Evolutionary conservation across 106 monocot genomes (phyloP), one percentile per base, ranked within the genome.

Genomic region (Vanilla planifolia): DNA sequence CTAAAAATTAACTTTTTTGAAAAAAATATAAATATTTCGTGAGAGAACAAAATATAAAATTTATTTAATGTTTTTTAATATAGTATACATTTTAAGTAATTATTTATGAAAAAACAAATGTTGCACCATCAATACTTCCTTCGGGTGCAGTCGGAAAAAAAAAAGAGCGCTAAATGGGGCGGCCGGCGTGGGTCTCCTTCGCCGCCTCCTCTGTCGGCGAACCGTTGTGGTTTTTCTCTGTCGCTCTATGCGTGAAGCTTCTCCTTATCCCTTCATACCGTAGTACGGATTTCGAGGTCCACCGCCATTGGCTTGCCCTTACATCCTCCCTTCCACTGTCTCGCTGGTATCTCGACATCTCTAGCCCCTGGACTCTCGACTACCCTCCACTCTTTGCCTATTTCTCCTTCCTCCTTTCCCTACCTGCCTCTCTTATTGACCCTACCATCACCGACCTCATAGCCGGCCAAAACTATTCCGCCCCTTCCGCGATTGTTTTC

Each of bases 321-420:
- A 92, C 96, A 32, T 71, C 71, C 71, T 79, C 91, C 55, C 84
- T 88, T 46, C 96, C 91, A 2, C 63, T 82, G 58, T 35, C 64
- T 32, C 74, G 39, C 0, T 98, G 96, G 96, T 98, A 98, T 75
- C 21, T 62, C 58, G 87, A 91, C 72, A 28, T 66, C 51, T 84
- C 84, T 36, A 68, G 69, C 67, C 73, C 51, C 19, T 88, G 88
- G 81, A 88, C 92, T 55, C 96, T 98, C 70, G 96, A 98, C 67
- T 98, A 98, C 77, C 96, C 96, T 33, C 96, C 96, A 11, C 71
- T 98, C 69, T 98, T 98, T 70, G 96, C 92, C 70, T 66, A 74
- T 74, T 88, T 88, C 77, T 73, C 83, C 69, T 50, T 62, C 77
- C 72, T 88, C 75, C 85, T 98, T 53, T 79, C 96, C 60, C 48